Evolutionary conservation across 495 filamentous ascomycete genomes (phyloP).

Genomic region (Thozetella sp.): DNA sequence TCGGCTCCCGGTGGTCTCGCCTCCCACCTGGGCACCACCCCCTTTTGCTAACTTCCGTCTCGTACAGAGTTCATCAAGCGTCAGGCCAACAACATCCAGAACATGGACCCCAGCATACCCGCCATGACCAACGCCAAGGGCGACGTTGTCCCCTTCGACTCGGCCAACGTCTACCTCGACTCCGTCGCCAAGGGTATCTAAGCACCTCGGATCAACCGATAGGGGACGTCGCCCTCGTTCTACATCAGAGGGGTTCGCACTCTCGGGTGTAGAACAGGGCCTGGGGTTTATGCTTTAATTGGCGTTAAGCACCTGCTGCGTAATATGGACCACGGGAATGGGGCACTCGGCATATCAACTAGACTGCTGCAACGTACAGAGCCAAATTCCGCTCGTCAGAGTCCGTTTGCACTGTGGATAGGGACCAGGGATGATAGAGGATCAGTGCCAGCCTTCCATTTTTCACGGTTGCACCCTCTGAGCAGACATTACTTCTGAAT

Average conservation of each 20-base stretch:
- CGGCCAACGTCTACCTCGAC: constrained; percentile 33
- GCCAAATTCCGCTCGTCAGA: constrained; percentile 1
- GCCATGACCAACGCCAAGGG: constrained; percentile 40
- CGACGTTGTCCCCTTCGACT: constrained; percentile 38
- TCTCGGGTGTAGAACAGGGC: neutral
- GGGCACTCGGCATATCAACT: constrained; percentile 6
- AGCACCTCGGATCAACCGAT: neutral
- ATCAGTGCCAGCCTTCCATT: neutral
- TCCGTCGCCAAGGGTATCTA: constrained; percentile 22
- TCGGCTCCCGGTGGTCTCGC: neutral
- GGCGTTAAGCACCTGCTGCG: neutral
- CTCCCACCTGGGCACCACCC: constrained; percentile 5
- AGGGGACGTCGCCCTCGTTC: neutral
- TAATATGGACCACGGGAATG: neutral
- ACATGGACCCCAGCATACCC: constrained; percentile 23
- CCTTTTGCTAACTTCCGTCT: constrained; percentile 2
- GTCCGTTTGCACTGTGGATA: neutral
- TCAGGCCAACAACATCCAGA: constrained; percentile 23
- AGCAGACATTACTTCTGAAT: constrained; percentile 3
- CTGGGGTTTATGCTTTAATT: neutral
- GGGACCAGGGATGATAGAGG: constrained; percentile 2
- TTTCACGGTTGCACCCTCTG: neutral
- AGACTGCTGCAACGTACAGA: neutral
- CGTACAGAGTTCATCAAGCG: constrained; percentile 18
- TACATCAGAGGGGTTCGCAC: no score